Conservation (phyloP, 2,329 filamentous ascomycete genomes). For the Cladosporium sp. region DNA sequence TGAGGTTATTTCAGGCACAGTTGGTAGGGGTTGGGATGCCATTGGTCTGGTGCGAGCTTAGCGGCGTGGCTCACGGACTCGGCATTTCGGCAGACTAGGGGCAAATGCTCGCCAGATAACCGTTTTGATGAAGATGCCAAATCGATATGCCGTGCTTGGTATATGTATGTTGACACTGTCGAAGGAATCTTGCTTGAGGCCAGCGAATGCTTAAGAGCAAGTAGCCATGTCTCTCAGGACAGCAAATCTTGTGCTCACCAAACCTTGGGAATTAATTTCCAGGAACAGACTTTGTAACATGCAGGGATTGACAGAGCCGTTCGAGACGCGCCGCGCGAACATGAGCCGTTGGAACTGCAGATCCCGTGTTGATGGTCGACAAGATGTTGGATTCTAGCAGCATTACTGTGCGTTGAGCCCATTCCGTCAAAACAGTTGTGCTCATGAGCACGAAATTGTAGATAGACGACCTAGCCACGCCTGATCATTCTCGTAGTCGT, state of each 20-base stretch:
- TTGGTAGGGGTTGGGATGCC: neutral
- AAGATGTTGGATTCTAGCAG: neutral
- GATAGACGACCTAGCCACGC: neutral
- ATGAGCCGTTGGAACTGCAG: neutral
- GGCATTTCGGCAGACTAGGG: conserved; percentile 7
- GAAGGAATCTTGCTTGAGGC: neutral
- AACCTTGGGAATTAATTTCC: neutral
- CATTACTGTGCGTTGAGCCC: neutral
- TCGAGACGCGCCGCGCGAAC: conserved; percentile 1
- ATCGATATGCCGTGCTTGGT: neutral
- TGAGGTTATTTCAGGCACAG: neutral
- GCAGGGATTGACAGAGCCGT: neutral
- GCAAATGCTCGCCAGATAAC: neutral
- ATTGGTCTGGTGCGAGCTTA: conserved; percentile 6
- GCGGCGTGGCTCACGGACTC: conserved; percentile 3
- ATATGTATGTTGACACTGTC: neutral
- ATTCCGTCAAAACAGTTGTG: neutral
- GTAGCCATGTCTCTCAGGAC: neutral
- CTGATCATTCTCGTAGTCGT: too few species aligned
- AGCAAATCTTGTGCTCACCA: neutral
- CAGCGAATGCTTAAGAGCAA: neutral
- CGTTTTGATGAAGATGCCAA: conserved; percentile 7
- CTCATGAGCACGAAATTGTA: neutral
- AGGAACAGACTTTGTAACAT: conserved; percentile 1
- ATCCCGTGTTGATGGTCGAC: neutral